phyloP scores from a whole-genome alignment of 768 basidiomycete genomes.

The Pleurotus pulmonarius region DNA sequence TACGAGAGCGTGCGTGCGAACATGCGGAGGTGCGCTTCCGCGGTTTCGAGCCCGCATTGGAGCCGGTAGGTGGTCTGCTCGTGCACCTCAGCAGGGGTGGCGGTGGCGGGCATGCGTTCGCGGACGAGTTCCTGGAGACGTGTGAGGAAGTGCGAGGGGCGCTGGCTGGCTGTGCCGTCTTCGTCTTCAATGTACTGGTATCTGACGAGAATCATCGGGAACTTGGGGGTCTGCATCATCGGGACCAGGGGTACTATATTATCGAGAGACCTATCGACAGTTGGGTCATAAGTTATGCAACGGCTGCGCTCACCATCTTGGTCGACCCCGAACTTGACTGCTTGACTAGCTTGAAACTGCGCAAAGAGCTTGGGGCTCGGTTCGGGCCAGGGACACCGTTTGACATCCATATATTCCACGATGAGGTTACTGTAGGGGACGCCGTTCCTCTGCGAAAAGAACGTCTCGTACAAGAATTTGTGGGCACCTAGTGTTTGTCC shows the following conservation, averaged over 20 bases:
- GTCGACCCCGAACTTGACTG: constrained; percentile 12
- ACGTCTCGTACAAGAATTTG: constrained; percentile 10
- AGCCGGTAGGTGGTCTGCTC: constrained; percentile 13
- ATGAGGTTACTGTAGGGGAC: constrained; percentile 3
- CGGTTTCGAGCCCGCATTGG: constrained; percentile 10
- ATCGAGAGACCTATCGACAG: background rate
- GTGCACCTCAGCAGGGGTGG: constrained; percentile 10
- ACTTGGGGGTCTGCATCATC: constrained; percentile 16
- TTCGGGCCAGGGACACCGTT: constrained; percentile 15
- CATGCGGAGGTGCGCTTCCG: constrained; percentile 15
- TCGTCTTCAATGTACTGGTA: constrained; percentile 17
- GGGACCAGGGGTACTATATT: constrained; percentile 13
- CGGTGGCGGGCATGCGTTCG: constrained; percentile 10
- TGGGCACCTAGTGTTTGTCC: constrained; percentile 4
- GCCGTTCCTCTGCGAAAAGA: background rate
- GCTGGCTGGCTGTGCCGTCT: background rate
- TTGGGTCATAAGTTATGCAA: background rate
- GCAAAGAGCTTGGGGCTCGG: constrained; percentile 13
- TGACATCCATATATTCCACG: constrained; percentile 17
- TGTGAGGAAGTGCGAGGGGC: constrained; percentile 13
- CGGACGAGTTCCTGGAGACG: constrained; percentile 13
- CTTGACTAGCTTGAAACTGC: constrained; percentile 11
- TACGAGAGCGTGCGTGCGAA: constrained; percentile 16
- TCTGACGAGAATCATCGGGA: constrained; percentile 14
- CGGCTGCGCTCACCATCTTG: constrained; percentile 13